phyloP scores from a whole-genome alignment of 1,284 basidiomycete species.

The Rhodotorula sp. region DNA sequence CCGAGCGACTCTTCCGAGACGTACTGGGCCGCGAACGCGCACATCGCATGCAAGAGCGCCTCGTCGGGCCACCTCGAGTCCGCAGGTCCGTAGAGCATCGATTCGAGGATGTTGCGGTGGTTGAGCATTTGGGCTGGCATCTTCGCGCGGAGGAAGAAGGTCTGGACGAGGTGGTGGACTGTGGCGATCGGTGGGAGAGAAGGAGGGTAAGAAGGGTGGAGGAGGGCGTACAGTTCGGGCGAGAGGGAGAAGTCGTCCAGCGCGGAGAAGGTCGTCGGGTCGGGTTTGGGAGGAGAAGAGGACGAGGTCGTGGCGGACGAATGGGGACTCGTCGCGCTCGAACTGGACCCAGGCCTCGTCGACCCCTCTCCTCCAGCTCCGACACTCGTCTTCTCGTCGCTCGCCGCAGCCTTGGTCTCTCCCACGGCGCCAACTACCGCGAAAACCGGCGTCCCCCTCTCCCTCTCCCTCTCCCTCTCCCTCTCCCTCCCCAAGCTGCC shows the following conservation, averaged over 20 bases:
- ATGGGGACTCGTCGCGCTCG: too few species aligned
- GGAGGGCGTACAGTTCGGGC: conserved; percentile 25
- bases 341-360: too few species aligned
- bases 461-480: too few species aligned
- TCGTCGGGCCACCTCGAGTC: conserved; percentile 30
- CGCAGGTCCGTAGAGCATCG: conserved; percentile 17
- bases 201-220: conserved; percentile 29
- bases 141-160: conserved; percentile 35
- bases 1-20: conserved; percentile 24
- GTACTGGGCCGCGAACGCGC: conserved; percentile 23
- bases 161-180: conserved; percentile 26
- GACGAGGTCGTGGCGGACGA: too few species aligned
- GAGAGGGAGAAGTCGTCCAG: conserved; percentile 18
- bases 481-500: too few species aligned
- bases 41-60: conserved; percentile 37
- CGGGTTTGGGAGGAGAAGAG: background rate
- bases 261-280: background rate
- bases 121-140: conserved; percentile 33
- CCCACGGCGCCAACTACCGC: too few species aligned
- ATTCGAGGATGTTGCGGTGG: conserved; percentile 16
- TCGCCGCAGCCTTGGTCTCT: too few species aligned
- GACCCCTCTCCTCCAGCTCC: background rate
- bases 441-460: too few species aligned
- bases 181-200: conserved; percentile 23
- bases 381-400: background rate